Evolutionary conservation across 352 stramenopile genomes (phyloP).

Genomic region (Pythium phragmitis): DNA sequence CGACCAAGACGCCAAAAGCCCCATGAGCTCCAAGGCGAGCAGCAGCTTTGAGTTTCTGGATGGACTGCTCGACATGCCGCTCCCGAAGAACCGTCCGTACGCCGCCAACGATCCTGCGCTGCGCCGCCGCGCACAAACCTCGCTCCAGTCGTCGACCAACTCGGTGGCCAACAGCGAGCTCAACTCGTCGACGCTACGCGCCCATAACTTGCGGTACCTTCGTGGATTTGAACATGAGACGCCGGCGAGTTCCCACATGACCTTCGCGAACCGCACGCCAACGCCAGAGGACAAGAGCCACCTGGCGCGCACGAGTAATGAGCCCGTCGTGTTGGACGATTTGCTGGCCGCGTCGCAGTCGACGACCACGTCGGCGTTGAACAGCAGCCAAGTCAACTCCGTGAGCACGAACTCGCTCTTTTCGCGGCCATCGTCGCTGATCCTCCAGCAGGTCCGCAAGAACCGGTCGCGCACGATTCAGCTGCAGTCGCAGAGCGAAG

Average conservation of each 20-base stretch:
- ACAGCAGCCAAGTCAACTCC: not conserved
- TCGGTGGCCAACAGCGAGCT: constrained; percentile 3
- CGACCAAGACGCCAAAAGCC: not conserved
- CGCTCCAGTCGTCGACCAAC: constrained; percentile 7
- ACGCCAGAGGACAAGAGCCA: constrained; percentile 5
- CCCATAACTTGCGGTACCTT: constrained; percentile 22
- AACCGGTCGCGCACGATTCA: constrained; percentile 26
- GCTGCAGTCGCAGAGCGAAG: constrained; percentile 26
- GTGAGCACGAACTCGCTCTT: constrained; percentile 18
- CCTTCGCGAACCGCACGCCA: constrained; percentile 11
- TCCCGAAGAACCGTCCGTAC: not conserved
- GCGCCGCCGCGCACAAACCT: constrained; percentile 17
- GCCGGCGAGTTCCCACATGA: not conserved
- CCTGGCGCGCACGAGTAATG: not conserved
- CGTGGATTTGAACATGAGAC: constrained; percentile 11
- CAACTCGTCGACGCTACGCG: constrained; percentile 20
- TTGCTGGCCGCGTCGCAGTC: constrained; percentile 19
- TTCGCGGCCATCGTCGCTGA: constrained; percentile 24
- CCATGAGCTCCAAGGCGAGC: constrained; percentile 2
- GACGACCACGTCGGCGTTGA: constrained; percentile 8
- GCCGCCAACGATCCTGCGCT: constrained; percentile 8
- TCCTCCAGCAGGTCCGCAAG: constrained; percentile 28
- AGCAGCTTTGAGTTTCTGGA: constrained; percentile 25
- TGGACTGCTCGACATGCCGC: constrained; percentile 18
- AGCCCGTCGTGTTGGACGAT: constrained; percentile 21